Evolutionary conservation across 345 rosid genomes (phyloP), one percentile per base, ranked within the genome.

Genomic region (Lepidium sativum): DNA sequence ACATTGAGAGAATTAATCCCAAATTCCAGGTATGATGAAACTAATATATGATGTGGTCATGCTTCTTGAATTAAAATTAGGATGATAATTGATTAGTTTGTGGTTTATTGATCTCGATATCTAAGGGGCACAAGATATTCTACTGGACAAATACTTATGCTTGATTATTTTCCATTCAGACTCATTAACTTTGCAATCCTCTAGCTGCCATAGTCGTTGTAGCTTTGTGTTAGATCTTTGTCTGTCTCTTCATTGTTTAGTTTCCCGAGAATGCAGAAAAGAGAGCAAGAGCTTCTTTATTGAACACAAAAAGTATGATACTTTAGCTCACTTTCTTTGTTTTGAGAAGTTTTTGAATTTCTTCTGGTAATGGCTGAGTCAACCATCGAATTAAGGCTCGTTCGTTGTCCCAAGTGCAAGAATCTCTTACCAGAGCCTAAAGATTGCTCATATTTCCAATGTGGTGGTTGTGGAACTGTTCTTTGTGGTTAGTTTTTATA

Each of bases 401-500:
- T 94, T 41, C 76, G 92, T 37, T 94, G 99, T 68, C 99, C 99
- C 10, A 94, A 88, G 75, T 94, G 99, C 67, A 79, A 86, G 56
- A 90, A 86, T 76, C 80, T 94, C 65, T 86, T 94, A 5, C 91
- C 86, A n/a, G 89, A 87, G 77, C 96, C 86, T 37, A 81, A 67
- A 38, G 86, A 79, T 60, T 94, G 85, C 59, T 79, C 95, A n/a
- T 86, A 90, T 48, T 88, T 86, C 56, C 81, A 83, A 52, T 94
- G 99, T 61, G 97, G 99, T 54, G 99, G 97, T 6, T 94, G 99
- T 41, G 92, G 96, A 29, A 89, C 97, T 68, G 86, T 94, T 77
- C 97, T 94, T 65, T 82, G 84, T 77, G 96, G 99, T 94, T 67
- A 63, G 68, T 9, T 56, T 47, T 40, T 45, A 2, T 31, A 47